Evolutionary conservation across 2,329 filamentous ascomycete species (phyloP).

Genomic region (Aspergillus versicolor): DNA sequence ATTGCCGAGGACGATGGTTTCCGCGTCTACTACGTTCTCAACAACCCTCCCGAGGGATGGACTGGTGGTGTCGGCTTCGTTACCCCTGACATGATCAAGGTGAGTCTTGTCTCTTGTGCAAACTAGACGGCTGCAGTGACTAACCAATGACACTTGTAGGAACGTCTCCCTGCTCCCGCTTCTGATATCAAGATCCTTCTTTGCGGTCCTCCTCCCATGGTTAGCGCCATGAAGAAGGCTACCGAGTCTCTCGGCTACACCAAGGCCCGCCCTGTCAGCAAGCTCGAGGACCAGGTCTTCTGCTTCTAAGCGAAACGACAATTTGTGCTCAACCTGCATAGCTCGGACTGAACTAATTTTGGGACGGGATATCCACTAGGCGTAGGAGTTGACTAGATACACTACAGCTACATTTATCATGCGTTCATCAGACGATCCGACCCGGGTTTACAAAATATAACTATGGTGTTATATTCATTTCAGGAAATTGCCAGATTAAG

Average conservation of each 20-base stretch:
- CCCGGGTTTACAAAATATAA: neutral
- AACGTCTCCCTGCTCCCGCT: constrained; percentile 72
- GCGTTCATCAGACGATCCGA: neutral
- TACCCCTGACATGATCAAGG: constrained; percentile 91
- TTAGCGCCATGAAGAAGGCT: constrained; percentile 95
- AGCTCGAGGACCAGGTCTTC: constrained; percentile 97
- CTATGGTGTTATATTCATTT: neutral
- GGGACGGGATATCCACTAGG: neutral
- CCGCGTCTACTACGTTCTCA: constrained; percentile 90
- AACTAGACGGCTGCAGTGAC: neutral
- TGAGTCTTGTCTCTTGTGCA: constrained; percentile 39
- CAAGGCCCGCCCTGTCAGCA: constrained; percentile 93
- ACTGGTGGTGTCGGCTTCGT: constrained; percentile 91
- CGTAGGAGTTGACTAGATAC: neutral
- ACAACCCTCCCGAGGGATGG: constrained; percentile 93
- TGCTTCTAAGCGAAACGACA: constrained; percentile 65
- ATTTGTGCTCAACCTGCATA: neutral
- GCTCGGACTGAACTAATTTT: neutral
- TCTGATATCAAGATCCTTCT: constrained; percentile 89
- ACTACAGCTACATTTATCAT: neutral
- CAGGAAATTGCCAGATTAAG: neutral
- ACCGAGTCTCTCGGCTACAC: constrained; percentile 84
- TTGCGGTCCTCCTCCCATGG: constrained; percentile 95
- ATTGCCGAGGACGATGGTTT: constrained; percentile 75
- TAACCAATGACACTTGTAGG: constrained; percentile 26